phyloP scores from a whole-genome alignment of 1,284 basidiomycete species.

The Xerocomus amazonicus region DNA sequence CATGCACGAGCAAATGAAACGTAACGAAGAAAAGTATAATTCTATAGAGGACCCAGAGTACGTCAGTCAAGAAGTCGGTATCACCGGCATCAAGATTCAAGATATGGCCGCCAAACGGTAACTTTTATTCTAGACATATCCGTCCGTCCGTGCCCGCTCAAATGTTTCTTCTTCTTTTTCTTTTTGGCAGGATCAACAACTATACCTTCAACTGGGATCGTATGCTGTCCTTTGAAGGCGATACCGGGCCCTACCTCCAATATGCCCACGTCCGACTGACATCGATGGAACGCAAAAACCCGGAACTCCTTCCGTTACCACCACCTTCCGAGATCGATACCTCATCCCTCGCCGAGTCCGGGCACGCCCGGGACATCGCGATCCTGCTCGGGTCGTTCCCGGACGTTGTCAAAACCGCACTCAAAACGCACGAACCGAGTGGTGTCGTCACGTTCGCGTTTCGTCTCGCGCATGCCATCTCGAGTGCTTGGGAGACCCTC shows the following conservation, averaged over 20 bases:
- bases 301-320: constrained; percentile 79
- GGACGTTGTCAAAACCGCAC: constrained; percentile 82
- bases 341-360: constrained; percentile 60
- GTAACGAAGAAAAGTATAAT: constrained; percentile 89
- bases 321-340: constrained; percentile 68
- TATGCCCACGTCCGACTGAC: constrained; percentile 95
- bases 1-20: constrained; percentile 97
- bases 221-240: constrained; percentile 96
- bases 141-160: no score
- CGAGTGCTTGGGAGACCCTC: constrained; percentile 85
- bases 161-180: background rate
- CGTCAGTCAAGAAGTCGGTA: constrained; percentile 85
- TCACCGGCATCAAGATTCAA: constrained; percentile 97
- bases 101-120: constrained; percentile 94
- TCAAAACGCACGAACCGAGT: constrained; percentile 86
- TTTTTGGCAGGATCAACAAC: constrained; percentile 78
- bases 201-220: constrained; percentile 95
- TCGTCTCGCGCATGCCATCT: constrained; percentile 77
- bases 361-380: constrained; percentile 84
- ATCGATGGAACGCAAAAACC: constrained; percentile 93
- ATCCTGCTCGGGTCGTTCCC: constrained; percentile 89
- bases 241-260: constrained; percentile 94
- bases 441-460: constrained; percentile 83
- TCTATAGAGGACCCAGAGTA: constrained; percentile 86
- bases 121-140: constrained; percentile 96